Conservation (phyloP, 164 flowering plant genomes). For the Berberis vulgaris region DNA sequence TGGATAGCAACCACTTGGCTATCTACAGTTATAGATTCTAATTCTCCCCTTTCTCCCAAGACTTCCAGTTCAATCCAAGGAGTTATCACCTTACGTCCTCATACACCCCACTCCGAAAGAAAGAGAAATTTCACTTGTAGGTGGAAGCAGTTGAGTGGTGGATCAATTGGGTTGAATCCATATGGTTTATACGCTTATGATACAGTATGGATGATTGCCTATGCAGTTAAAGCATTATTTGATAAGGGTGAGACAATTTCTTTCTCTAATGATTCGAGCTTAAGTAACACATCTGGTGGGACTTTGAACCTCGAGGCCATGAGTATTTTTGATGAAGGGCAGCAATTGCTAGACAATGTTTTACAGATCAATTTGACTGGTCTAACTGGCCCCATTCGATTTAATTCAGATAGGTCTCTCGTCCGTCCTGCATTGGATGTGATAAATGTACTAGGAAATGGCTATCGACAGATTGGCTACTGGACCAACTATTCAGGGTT, state of each 20-base stretch:
- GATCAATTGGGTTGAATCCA: conserved; percentile 16
- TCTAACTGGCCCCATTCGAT: conserved; percentile 44
- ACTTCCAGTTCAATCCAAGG: conserved; percentile 9
- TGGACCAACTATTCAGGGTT: conserved; percentile 71
- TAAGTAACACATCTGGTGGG: conserved; percentile 4
- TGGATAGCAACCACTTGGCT: conserved; percentile 42
- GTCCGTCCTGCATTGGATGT: conserved; percentile 56
- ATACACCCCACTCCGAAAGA: conserved; percentile 12
- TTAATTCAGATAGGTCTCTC: conserved; percentile 35
- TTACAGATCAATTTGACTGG: conserved; percentile 15
- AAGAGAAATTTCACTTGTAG: conserved; percentile 11
- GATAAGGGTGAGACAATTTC: conserved; percentile 15
- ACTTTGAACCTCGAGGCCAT: conserved; percentile 14
- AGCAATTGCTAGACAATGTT: conserved; percentile 12
- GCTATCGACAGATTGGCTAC: conserved; percentile 54
- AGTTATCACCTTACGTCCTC: conserved; percentile 17
- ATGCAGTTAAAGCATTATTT: conserved; percentile 15
- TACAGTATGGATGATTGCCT: conserved; percentile 23
- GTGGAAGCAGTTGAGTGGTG: conserved; percentile 14
- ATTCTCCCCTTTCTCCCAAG: conserved; percentile 8
- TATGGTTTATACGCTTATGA: conserved; percentile 23
- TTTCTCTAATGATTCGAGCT: conserved; percentile 17
- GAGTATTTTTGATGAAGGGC: conserved; percentile 19
- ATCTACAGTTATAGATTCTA: conserved; percentile 20
- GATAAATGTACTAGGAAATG: conserved; percentile 58